Conservation (phyloP, 345 rosid species). For the Eucalyptus globulus region DNA sequence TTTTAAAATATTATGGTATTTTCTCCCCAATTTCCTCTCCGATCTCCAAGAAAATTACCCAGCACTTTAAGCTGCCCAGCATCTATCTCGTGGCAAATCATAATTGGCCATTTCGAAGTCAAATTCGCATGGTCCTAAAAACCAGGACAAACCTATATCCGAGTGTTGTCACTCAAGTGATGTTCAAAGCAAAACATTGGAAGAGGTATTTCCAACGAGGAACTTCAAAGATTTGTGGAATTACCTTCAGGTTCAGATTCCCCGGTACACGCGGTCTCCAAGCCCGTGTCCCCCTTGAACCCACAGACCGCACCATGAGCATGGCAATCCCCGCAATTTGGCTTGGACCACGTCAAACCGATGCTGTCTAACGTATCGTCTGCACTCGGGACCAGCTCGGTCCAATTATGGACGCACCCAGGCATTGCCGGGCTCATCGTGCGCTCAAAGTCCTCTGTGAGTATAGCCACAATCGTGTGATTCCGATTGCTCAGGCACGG, state of each 20-base stretch:
- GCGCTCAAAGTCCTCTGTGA: not conserved
- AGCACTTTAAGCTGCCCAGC: not conserved
- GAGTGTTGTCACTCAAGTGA: not conserved
- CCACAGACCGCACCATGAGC: not conserved
- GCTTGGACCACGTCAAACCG: constrained; percentile 1
- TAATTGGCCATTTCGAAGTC: not conserved
- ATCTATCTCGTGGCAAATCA: not conserved
- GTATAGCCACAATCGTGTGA: not conserved
- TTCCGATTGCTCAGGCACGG: constrained; percentile 4
- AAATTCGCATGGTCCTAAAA: not conserved
- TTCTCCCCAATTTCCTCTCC: not conserved
- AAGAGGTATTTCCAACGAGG: not conserved
- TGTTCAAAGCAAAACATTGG: not conserved
- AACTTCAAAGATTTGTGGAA: not conserved
- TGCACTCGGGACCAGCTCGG: not conserved
- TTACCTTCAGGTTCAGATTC: not conserved
- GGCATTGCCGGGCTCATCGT: not conserved
- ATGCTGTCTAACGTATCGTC: not conserved
- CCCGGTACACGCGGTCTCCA: not conserved
- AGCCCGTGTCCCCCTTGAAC: not conserved
- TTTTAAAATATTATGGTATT: too few species aligned
- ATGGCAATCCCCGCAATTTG: constrained; percentile 1
- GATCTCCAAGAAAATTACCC: not conserved
- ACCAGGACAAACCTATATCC: not conserved
- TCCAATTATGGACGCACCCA: not conserved